A percentile compares a stretch with the other conserved stretches of the same genome.
These are phyloP conservation scores for Chlamydomonas reinhardtii DNA, from an alignment of 163 green algal genomes.

Conservation along the genomic window DNA sequence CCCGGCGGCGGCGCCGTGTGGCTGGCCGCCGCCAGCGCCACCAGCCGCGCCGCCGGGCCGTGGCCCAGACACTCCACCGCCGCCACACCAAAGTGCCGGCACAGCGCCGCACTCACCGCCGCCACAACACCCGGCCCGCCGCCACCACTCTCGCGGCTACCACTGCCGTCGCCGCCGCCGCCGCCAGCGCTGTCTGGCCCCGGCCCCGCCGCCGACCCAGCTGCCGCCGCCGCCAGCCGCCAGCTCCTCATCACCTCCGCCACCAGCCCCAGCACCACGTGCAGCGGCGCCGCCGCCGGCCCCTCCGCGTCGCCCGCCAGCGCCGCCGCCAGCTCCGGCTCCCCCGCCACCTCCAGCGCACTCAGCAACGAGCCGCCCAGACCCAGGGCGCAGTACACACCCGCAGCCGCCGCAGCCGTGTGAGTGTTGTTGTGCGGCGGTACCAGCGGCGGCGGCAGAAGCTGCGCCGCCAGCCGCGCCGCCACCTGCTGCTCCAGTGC, in stretches of 20 bases:
- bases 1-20: constrained; percentile 4
- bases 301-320: constrained; percentile 9
- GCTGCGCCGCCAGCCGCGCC: neutral
- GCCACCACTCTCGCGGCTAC: neutral
- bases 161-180: neutral
- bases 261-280: constrained; percentile 28
- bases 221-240: neutral
- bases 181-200: neutral
- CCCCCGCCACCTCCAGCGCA: constrained; percentile 4
- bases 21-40: neutral
- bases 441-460: neutral
- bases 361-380: constrained; percentile 28
- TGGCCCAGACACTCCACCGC: constrained; percentile 47
- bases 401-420: too few relatives aligned
- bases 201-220: neutral
- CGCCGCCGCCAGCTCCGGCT: constrained; percentile 30
- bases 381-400: neutral
- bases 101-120: constrained; percentile 22
- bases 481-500: constrained; percentile 11
- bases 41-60: constrained; percentile 22
- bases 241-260: constrained; percentile 27
- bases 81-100: constrained; percentile 17
- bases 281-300: constrained; percentile 2
- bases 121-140: too few relatives aligned
- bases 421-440: neutral